Conservation (phyloP, 148 eudicot genomes). For the Vaccinium vitisidaea region DNA sequence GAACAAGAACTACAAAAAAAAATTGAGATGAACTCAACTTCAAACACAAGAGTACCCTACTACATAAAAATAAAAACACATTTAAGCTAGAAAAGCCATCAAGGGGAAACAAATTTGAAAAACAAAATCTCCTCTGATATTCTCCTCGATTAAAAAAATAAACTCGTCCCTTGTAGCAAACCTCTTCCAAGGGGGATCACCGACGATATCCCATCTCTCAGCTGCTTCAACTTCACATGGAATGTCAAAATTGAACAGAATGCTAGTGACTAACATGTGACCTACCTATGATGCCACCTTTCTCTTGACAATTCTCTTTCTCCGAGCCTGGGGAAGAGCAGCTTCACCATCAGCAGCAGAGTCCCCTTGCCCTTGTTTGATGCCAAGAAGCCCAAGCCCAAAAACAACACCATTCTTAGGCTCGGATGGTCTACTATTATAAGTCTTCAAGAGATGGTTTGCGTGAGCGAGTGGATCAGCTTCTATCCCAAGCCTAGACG, state of each 20-base stretch:
- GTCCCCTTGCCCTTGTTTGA: slow-evolving; percentile 53
- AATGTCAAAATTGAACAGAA: slow-evolving; percentile 17
- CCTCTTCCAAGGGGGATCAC: slow-evolving; percentile 8
- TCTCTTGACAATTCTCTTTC: slow-evolving; percentile 73
- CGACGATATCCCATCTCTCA: background rate
- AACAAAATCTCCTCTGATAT: background rate
- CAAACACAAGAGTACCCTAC: background rate
- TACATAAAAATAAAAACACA: background rate
- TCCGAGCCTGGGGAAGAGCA: slow-evolving; percentile 60
- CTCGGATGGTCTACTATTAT: slow-evolving; percentile 66
- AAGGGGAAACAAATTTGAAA: background rate
- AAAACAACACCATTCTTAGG: slow-evolving; percentile 70
- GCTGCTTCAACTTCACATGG: slow-evolving; percentile 18
- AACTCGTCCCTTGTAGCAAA: background rate
- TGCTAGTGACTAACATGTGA: background rate
- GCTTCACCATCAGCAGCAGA: slow-evolving; percentile 49
- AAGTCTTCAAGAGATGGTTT: slow-evolving; percentile 59
- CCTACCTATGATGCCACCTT: slow-evolving; percentile 51
- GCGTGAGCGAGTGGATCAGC: slow-evolving; percentile 81
- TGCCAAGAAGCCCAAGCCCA: slow-evolving; percentile 83
- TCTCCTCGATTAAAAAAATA: background rate
- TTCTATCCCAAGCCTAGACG: slow-evolving; percentile 89
- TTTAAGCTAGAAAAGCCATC: background rate
- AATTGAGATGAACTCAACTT: background rate
- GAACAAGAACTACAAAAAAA: background rate